Percentiles rank a stretch among this genome's conserved stretches.
These are phyloP conservation scores for Clathrus columnatus DNA, from an alignment of 768 basidiomycete species.

Conservation along the genomic window DNA sequence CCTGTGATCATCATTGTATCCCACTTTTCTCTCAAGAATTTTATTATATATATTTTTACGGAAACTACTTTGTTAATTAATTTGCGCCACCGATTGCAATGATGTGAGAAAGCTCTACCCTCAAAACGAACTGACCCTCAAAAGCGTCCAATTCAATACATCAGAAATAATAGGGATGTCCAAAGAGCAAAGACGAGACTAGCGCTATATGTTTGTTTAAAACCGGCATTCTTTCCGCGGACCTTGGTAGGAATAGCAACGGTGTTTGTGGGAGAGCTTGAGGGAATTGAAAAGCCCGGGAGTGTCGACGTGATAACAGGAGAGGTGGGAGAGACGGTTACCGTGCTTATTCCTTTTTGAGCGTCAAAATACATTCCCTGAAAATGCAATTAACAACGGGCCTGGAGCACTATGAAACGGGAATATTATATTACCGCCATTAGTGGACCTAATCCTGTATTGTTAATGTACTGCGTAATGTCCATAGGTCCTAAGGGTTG, in stretches of 20 bases:
- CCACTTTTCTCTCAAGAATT: background rate
- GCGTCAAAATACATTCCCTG: conserved; percentile 68
- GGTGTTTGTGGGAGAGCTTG: conserved; percentile 13
- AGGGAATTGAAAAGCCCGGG: conserved; percentile 16
- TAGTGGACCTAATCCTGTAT: conserved; percentile 46
- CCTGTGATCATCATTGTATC: background rate
- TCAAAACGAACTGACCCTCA: background rate
- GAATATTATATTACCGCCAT: conserved; percentile 40
- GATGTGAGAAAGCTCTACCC: background rate
- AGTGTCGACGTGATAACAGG: conserved; percentile 59
- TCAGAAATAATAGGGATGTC: background rate
- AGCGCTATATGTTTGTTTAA: no score
- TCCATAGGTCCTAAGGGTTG: conserved; percentile 47
- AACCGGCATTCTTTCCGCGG: no score
- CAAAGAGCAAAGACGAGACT: no score
- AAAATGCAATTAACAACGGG: background rate
- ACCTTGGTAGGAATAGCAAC: no score
- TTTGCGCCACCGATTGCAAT: background rate
- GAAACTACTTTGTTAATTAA: background rate
- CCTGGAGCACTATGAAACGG: background rate
- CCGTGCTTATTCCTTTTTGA: conserved; percentile 54
- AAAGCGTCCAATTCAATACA: background rate
- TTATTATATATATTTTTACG: background rate
- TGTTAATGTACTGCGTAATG: conserved; percentile 49
- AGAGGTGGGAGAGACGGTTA: conserved; percentile 48